Base-by-base conservation (phyloP, 345 rosid genomes). In the Boechera retrofracta region DNA sequence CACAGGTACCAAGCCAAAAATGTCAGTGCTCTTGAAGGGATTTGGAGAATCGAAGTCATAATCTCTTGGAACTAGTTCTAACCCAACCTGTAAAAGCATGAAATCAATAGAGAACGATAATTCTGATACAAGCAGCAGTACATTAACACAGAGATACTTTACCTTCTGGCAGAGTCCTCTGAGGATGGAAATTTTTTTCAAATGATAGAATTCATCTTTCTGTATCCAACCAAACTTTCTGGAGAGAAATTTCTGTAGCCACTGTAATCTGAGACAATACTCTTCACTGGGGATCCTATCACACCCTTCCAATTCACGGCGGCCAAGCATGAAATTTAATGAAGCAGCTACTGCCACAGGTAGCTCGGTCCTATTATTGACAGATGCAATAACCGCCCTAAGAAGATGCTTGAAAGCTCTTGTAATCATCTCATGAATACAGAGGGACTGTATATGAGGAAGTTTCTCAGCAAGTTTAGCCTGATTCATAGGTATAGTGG, bases 151-250 rank as follows among this genome's bases (percentile, higher is more conserved):
- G 39, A 51, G 73, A 33, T 51, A 72, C 39, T 16, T 11, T 83
- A 94, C 98, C 96, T 94, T 94, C 76, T 94, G 98, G 74, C 91
- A 88, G 69, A 94, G 84, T 56, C 98, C 97, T 65, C 97, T 92
- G 74, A 94, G 98, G 78, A 92, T 89, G 32, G 98, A 81, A 70
- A 82, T 79, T 74, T 89, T 92, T 78, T 86, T 90, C 82, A 94
- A 69, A 72, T 85, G 88, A 69, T 85, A 82, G 81, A 80, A 82
- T 74, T 85, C 84, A 61, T 89, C 97, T 74, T 82, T 89, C 86
- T 92, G 83, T 60, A 26, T 83, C 92, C 97, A 92, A 61, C 91
- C 91, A 83, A 85, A 94, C 76, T 90, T 90, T 81, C 76, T 88
- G 73, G 76, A 77, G 67, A 92, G 77, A 83, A 87, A 92, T 52